Conservation (phyloP, 345 rosid genomes). For the Hibiscus mutabilis region DNA sequence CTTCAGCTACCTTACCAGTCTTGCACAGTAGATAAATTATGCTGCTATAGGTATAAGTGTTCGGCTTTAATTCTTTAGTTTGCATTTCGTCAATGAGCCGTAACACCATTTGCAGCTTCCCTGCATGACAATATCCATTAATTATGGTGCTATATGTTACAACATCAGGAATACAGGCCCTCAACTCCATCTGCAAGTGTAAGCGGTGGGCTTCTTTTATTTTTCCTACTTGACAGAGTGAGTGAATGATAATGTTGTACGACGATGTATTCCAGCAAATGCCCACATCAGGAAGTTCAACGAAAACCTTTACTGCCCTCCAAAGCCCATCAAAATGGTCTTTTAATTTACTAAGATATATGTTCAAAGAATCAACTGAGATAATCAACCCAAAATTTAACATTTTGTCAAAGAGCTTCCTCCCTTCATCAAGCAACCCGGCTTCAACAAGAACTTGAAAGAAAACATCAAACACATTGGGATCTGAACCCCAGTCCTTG, state of each 20-base stretch:
- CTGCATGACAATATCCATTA: constrained; percentile 63
- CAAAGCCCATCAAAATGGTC: constrained; percentile 27
- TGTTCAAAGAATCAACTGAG: constrained; percentile 78
- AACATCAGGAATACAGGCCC: constrained; percentile 72
- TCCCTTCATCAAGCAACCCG: constrained; percentile 62
- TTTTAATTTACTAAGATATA: constrained; percentile 57
- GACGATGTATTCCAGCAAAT: constrained; percentile 68
- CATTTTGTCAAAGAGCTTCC: constrained; percentile 65
- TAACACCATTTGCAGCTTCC: constrained; percentile 40
- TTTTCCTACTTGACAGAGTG: constrained; percentile 49
- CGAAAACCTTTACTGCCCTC: constrained; percentile 34
- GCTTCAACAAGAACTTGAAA: constrained; percentile 72
- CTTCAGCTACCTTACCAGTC: constrained; percentile 45
- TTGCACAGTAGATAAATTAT: constrained; percentile 54
- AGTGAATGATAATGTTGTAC: constrained; percentile 61
- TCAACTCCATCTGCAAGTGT: constrained; percentile 59
- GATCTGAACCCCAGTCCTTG: constrained; percentile 90
- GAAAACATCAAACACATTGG: constrained; percentile 70
- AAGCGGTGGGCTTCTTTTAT: constrained; percentile 69
- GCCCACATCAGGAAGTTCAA: constrained; percentile 53
- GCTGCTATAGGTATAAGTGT: constrained; percentile 69
- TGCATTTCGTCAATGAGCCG: constrained; percentile 68
- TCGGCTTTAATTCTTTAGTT: constrained; percentile 51
- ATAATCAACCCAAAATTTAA: constrained; percentile 70
- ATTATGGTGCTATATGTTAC: constrained; percentile 75